Evolutionary conservation across 139 green algal genomes (phyloP).

Genomic region (Parachlorella kessleri): DNA sequence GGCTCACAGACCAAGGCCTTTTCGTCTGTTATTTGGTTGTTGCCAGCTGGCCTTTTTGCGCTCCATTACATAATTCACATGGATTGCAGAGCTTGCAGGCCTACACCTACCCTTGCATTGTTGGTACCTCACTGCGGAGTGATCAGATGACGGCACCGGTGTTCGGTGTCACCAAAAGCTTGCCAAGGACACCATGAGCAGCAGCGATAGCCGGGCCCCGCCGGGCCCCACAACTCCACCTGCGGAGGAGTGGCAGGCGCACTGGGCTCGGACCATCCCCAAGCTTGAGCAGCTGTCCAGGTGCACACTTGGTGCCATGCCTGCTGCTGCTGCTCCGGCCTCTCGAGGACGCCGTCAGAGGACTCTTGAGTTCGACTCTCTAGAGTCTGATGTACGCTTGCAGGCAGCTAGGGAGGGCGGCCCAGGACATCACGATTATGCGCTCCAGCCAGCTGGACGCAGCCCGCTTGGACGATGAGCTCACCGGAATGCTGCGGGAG

Average conservation of each 20-base stretch:
- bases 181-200: no score
- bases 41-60: no score
- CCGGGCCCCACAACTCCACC: slow-evolving; percentile 16
- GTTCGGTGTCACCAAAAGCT: no score
- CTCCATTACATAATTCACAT: no score
- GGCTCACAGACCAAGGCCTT: no score
- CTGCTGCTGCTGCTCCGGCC: no score
- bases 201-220: no score
- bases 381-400: background rate
- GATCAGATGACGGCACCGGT: no score
- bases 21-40: no score
- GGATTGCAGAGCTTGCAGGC: no score
- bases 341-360: background rate
- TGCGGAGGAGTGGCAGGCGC: slow-evolving; percentile 44
- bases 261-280: slow-evolving; percentile 32
- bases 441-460: slow-evolving; percentile 85
- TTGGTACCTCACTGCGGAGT: no score
- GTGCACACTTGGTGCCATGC: background rate
- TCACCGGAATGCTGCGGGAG: slow-evolving; percentile 77
- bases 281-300: slow-evolving; percentile 39
- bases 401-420: slow-evolving; percentile 13
- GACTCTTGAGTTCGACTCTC: background rate
- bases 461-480: slow-evolving; percentile 77
- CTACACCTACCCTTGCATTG: no score
- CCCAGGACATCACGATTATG: slow-evolving; percentile 56